Evolutionary conservation across 1,139 yeast species (phyloP), one percentile per base, ranked within the genome.

Genomic region (Debaryomycetaceae sp.): DNA sequence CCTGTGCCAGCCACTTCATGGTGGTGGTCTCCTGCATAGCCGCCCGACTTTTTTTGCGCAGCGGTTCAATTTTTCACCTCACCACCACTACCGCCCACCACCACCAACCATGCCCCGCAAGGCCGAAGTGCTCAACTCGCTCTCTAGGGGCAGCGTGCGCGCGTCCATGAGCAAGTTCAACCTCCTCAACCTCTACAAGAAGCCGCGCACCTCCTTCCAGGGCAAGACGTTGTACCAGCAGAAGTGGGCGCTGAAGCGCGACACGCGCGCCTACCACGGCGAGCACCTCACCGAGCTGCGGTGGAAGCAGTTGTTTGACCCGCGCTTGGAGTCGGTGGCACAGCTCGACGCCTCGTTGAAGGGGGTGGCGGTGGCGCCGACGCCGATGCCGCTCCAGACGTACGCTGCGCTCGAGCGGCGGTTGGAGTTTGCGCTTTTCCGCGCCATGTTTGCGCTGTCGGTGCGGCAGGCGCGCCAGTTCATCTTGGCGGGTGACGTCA

Each of bases 181-280:
- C 57, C 65, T 91, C 57, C 91, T 84, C 75, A 91, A 91, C 51
- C 61, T 89, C 40, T 81, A 77, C 61, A 82, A 81, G 56, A 81
- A 83, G 48, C 71, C 76, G 24, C 65, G 65, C 31, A 61, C 72
- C 19, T 66, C 62, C 35, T 74, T 67, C 49, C 46, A 67, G 36
- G 71, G 77, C 7, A 75, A 73, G 49, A 74, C 88, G 11, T 61
- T 85, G 36, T 91, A 71, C 61, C 96, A 88, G 60, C 96, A 89
- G 58, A 86, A 88, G 61, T 91, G 95, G 89, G 62, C 71, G 7
- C 82, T 96, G 33, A 91, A 93, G 56, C 82, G 81, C 50, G 96
- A 88, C 53, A 81, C 97, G 4, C 75, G 98, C 61, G 83, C 93
- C 2, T 91, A 91, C 56, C 98, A 91, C 54, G 98, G 98, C 45